Evolutionary conservation across 257 asterid genomes (phyloP), one percentile per base, ranked within the genome.

Genomic region (Asclepias syriaca): DNA sequence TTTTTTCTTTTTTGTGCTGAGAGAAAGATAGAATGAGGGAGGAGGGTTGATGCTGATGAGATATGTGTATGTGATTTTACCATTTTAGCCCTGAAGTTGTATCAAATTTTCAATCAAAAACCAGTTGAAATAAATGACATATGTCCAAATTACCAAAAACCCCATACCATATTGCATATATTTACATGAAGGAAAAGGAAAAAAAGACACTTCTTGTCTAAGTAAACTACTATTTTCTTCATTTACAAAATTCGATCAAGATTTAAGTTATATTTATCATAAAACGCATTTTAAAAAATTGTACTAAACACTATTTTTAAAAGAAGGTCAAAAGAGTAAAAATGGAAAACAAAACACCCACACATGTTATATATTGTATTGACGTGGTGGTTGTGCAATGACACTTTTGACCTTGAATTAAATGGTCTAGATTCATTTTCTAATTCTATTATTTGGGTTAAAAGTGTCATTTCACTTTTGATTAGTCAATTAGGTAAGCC

Each of bases 11-110:
- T 65, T 84, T 75, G 72, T 68, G 77, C 74, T 82, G 86, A 6
- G 8, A 39, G 45, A 40, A 0, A 43, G 48, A 43, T 7, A 43
- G 12, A 43, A 43, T 43, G 48, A 43, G 48, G 84, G 78, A 81
- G 83, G 79, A 76, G 79, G 69, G 87, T 77, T 69, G 84, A 81
- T 85, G 88, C 48, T 43, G 48, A 43, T 5, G 48, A 43, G 9
- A 43, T 43, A 85, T 83, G 27, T 0, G 27, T 24, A 24, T 24
- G 27, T 24, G 55, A 64, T 16, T 68, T 81, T 71, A 61, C 72
- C 5, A 0, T 2, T 19, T 5, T 39, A 68, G 72, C 63, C 80
- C 81, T 67, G 39, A 0, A 2, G 69, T 19, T 9, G 49, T 5
- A 3, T 54, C 46, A 1, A 73, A 66, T 65, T 77, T 73, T 21